A percentile compares a stretch with the other conserved stretches of the same genome.
Evolutionary conservation across 805 yeast genomes (phyloP).

Genomic region (Allodekkera sacchari): DNA sequence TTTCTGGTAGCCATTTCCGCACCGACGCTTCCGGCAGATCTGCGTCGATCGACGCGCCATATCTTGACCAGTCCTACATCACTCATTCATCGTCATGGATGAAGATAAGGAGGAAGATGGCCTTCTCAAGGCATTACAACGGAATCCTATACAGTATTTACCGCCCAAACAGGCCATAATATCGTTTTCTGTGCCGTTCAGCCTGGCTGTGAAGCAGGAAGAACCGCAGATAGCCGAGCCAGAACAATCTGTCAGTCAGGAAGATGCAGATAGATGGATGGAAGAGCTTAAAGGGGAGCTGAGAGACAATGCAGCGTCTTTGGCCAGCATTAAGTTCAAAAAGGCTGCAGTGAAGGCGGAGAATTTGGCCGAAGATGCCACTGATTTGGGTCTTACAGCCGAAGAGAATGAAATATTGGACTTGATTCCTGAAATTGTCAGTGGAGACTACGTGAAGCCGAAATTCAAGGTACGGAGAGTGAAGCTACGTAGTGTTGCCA

Average conservation of each 20-base stretch:
- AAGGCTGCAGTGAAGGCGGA: constrained; percentile 21
- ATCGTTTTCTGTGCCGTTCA: constrained; percentile 22
- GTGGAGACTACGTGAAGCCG: constrained; percentile 18
- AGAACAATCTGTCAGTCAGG: constrained; percentile 4
- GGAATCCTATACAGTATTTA: constrained; percentile 29
- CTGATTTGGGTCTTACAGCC: background rate
- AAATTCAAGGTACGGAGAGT: constrained; percentile 21
- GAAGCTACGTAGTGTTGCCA: constrained; percentile 8
- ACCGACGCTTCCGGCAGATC: too few species aligned
- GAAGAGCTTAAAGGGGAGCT: constrained; percentile 17
- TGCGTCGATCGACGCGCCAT: too few species aligned
- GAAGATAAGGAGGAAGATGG: too few species aligned
- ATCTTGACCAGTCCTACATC: too few species aligned
- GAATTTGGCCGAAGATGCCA: background rate
- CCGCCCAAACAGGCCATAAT: constrained; percentile 30
- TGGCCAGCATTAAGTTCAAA: constrained; percentile 26
- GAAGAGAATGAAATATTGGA: constrained; percentile 12
- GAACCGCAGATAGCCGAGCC: constrained; percentile 5
- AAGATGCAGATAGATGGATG: constrained; percentile 14
- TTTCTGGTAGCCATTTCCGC: too few species aligned
- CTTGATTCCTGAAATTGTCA: constrained; percentile 7
- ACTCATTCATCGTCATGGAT: too few species aligned
- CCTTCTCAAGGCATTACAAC: too few species aligned
- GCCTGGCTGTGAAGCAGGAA: constrained; percentile 9
- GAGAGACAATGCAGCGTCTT: constrained; percentile 11